Evolutionary conservation across 192 early-diverging fungal species (phyloP).

Genomic region (Coemansia guatemalensis): DNA sequence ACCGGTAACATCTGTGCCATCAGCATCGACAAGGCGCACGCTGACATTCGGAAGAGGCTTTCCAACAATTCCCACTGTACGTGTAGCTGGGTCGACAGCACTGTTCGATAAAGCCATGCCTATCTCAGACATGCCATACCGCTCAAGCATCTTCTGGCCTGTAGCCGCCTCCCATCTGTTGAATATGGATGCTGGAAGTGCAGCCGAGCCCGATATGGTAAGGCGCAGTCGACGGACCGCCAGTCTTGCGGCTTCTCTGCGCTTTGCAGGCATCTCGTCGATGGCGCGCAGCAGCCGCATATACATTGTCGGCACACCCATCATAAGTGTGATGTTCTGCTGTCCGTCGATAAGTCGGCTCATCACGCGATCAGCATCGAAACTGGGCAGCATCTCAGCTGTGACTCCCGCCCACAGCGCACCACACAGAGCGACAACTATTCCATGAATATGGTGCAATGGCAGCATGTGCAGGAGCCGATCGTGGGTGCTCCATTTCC

Average conservation of each 20-base stretch:
- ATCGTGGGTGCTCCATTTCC: slow-evolving; percentile 69
- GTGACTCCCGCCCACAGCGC: slow-evolving; percentile 72
- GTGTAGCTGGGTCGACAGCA: slow-evolving; percentile 24
- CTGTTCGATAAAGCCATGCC: slow-evolving; percentile 83
- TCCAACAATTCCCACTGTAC: slow-evolving; percentile 66
- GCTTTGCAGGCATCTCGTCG: slow-evolving; percentile 41
- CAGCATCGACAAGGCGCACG: slow-evolving; percentile 56
- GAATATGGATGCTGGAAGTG: slow-evolving; percentile 72
- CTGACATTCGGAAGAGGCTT: slow-evolving; percentile 69
- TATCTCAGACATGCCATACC: slow-evolving; percentile 89
- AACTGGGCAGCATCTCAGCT: slow-evolving; percentile 71
- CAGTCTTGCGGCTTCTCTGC: slow-evolving; percentile 43
- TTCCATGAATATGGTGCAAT: slow-evolving; percentile 82
- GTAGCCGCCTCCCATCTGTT: slow-evolving; percentile 68
- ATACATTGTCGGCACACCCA: slow-evolving; percentile 92
- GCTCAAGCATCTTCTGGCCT: slow-evolving; percentile 75
- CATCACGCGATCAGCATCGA: slow-evolving; percentile 69
- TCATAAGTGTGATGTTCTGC: slow-evolving; percentile 69
- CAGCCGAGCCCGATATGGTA: slow-evolving; percentile 76
- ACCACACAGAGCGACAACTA: slow-evolving; percentile 61
- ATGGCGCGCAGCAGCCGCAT: slow-evolving; percentile 66
- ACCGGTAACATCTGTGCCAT: slow-evolving; percentile 56
- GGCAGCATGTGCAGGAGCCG: slow-evolving; percentile 78
- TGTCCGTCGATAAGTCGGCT: slow-evolving; percentile 56
- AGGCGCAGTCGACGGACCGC: slow-evolving; percentile 69